Conservation (phyloP, 208 protist genomes). For the Crithidia thermophila region DNA sequence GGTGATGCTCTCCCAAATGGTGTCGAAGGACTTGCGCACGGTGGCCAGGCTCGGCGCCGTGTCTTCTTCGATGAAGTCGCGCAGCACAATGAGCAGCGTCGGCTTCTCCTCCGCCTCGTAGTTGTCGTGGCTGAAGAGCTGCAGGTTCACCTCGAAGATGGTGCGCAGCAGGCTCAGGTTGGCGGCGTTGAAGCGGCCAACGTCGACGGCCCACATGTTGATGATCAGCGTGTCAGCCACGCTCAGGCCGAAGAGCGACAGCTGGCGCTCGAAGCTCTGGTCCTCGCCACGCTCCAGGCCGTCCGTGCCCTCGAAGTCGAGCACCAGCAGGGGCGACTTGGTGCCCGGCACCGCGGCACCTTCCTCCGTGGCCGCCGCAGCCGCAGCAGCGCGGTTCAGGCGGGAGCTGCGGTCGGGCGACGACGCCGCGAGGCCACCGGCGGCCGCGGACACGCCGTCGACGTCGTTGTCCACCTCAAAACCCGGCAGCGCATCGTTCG, state of each 20-base stretch:
- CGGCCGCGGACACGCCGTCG: not conserved
- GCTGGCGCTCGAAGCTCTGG: conserved; percentile 96
- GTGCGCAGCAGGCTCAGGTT: conserved; percentile 96
- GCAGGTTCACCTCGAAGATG: conserved; percentile 97
- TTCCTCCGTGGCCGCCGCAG: conserved; percentile 3
- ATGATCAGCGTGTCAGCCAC: conserved; percentile 97
- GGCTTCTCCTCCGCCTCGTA: conserved; percentile 90
- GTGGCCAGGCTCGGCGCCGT: conserved; percentile 68
- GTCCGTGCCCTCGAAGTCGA: conserved; percentile 98
- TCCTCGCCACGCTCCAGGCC: conserved; percentile 96
- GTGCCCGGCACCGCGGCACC: not conserved
- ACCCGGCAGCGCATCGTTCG: conserved; percentile 32
- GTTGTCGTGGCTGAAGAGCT: conserved; percentile 92
- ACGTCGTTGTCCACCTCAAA: conserved; percentile 14
- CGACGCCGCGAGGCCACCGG: not conserved
- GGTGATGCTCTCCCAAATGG: conserved; percentile 92
- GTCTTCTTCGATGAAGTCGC: conserved; percentile 94
- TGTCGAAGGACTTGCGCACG: conserved; percentile 92
- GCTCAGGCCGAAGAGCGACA: conserved; percentile 96
- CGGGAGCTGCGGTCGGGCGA: conserved; percentile 19
- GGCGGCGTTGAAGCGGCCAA: conserved; percentile 95
- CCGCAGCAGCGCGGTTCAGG: conserved; percentile 16
- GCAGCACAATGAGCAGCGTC: conserved; percentile 96
- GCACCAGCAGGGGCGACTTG: conserved; percentile 78
- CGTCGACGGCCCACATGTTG: conserved; percentile 98